A percentile compares a stretch with the other conserved stretches of the same genome.
phyloP scores from a whole-genome alignment of 768 basidiomycete species.

The Clitopilus hobsonii region DNA sequence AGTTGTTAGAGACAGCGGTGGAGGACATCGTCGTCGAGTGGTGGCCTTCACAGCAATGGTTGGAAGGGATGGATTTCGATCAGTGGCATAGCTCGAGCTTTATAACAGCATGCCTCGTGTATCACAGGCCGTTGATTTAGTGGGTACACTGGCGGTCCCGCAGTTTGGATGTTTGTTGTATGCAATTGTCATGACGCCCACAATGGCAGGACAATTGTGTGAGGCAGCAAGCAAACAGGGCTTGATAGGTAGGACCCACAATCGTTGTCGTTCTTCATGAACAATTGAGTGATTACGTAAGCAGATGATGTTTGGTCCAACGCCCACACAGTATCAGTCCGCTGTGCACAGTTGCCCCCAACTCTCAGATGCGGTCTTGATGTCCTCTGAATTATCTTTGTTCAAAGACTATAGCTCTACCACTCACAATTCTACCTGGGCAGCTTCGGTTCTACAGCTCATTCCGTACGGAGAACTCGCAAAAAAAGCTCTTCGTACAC shows the following conservation, averaged over 20 bases:
- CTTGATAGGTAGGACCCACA: no score
- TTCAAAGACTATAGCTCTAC: not conserved
- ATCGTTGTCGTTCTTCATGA: no score
- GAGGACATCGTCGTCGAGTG: not conserved
- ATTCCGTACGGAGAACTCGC: not conserved
- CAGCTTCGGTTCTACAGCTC: not conserved
- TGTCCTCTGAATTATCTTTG: not conserved
- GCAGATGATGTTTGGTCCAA: not conserved
- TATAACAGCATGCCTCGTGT: not conserved
- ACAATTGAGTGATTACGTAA: not conserved
- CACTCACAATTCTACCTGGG: not conserved
- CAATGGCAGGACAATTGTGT: not conserved
- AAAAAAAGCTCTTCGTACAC: not conserved
- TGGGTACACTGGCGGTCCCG: not conserved
- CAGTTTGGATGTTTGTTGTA: no score
- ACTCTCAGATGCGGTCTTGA: not conserved
- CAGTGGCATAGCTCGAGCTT: not conserved
- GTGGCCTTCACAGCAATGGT: not conserved
- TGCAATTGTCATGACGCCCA: not conserved
- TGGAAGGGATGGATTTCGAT: not conserved
- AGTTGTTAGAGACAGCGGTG: not conserved
- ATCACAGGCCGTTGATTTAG: not conserved
- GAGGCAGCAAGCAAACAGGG: not conserved
- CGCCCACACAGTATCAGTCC: no score
- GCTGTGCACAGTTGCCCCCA: not conserved